A percentile compares a stretch with the other conserved stretches of the same genome.
phyloP scores from a whole-genome alignment of 2,329 filamentous ascomycete species.

The Plenodomus biglobosus region DNA sequence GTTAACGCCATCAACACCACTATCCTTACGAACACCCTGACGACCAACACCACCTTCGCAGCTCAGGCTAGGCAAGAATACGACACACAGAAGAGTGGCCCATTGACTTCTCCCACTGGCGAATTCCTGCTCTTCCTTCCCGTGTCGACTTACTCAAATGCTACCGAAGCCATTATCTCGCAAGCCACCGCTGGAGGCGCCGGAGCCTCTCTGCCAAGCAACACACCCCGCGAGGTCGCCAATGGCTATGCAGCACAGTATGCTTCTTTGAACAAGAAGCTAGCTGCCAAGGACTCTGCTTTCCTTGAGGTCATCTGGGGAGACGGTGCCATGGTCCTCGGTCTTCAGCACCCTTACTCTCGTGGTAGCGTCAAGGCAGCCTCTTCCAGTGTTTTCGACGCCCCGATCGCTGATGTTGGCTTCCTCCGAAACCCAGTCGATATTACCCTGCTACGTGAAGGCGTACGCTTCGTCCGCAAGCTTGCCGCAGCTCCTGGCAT shows the following conservation, averaged over 20 bases:
- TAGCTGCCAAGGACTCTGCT: constrained; percentile 17
- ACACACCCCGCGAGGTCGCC: constrained; percentile 18
- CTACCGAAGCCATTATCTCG: constrained; percentile 13
- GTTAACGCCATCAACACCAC: constrained; percentile 21
- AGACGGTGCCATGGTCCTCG: constrained; percentile 19
- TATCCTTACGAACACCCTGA: constrained; percentile 5
- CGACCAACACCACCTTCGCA: constrained; percentile 22
- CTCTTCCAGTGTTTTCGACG: constrained; percentile 24
- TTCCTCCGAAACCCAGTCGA: constrained; percentile 31
- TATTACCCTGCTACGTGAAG: constrained; percentile 22
- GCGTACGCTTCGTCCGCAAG: constrained; percentile 19
- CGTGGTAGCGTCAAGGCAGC: constrained; percentile 28
- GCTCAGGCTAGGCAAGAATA: constrained; percentile 23
- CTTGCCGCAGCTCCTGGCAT: constrained; percentile 15
- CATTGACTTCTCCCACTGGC: constrained; percentile 18
- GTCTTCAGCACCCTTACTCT: constrained; percentile 28
- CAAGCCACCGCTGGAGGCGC: constrained; percentile 17
- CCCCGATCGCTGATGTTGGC: constrained; percentile 25
- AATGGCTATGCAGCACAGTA: constrained; percentile 20
- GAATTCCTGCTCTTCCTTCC: constrained; percentile 30
- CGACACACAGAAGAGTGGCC: constrained; percentile 11
- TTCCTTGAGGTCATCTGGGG: constrained; percentile 25
- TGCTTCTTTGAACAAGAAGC: constrained; percentile 18
- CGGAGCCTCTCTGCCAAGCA: constrained; percentile 17
- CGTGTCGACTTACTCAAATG: constrained; percentile 20